Conservation (phyloP, 306 rosid genomes). For the Citrullus colocynthis region DNA sequence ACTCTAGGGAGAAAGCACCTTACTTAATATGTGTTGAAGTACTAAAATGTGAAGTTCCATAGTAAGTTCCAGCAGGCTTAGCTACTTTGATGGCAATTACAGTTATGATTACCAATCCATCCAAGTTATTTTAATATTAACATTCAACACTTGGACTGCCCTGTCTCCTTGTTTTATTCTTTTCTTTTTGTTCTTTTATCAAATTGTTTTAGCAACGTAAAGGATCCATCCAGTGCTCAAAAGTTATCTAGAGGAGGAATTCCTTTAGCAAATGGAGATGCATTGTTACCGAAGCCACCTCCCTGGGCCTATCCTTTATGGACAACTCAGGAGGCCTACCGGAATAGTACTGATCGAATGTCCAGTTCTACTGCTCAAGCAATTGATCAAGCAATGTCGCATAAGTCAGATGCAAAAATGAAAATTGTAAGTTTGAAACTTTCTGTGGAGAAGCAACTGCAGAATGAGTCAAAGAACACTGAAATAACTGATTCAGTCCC, state of each 20-base stretch:
- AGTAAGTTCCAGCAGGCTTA: conserved; percentile 29
- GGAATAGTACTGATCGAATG: conserved; percentile 97
- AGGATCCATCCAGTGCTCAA: conserved; percentile 62
- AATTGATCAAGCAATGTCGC: conserved; percentile 97
- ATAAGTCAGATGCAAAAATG: conserved; percentile 50
- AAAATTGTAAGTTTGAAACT: conserved; percentile 54
- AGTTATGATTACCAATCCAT: not conserved
- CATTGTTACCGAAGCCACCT: conserved; percentile 80
- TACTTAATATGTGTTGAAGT: conserved; percentile 83
- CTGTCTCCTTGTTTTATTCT: not conserved
- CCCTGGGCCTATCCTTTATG: conserved; percentile 98
- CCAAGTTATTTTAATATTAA: not conserved
- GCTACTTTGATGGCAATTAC: not conserved
- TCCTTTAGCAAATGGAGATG: conserved; percentile 97
- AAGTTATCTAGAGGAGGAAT: conserved; percentile 94
- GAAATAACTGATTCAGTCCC: conserved; percentile 21
- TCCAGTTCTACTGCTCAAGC: conserved; percentile 95
- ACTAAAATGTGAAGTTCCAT: conserved; percentile 75
- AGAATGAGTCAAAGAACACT: conserved; percentile 22
- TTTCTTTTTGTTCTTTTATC: not conserved
- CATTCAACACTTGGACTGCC: conserved; percentile 5
- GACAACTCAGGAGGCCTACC: conserved; percentile 92
- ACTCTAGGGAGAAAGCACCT: conserved; percentile 99
- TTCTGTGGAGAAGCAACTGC: conserved; percentile 36
- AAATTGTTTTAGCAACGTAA: conserved; percentile 50